A percentile compares a stretch with the other conserved stretches of the same genome.
Evolutionary conservation across 352 stramenopile species (phyloP).

Genomic region (Aphanomyces astaci): DNA sequence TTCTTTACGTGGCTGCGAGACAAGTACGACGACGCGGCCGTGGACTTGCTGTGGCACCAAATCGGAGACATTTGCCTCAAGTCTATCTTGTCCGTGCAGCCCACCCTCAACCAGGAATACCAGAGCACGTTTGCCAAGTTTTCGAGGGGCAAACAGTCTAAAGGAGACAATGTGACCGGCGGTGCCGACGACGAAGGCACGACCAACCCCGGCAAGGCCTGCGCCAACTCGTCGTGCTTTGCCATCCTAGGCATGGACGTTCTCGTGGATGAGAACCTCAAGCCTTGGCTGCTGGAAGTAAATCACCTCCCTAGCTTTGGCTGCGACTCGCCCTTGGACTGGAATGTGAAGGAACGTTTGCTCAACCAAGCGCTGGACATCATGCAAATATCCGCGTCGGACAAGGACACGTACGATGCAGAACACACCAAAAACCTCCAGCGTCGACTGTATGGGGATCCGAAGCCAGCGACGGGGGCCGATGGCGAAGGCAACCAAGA

Average conservation of each 20-base stretch:
- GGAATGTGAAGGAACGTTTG: constrained; percentile 91
- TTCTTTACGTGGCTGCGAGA: constrained; percentile 86
- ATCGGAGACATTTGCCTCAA: constrained; percentile 94
- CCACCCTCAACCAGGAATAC: constrained; percentile 90
- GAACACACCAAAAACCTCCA: constrained; percentile 56
- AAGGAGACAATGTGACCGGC: constrained; percentile 26
- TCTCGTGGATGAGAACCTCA: constrained; percentile 91
- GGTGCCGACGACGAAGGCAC: background rate
- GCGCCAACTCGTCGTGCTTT: constrained; percentile 35
- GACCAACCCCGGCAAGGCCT: background rate
- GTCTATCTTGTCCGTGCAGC: constrained; percentile 88
- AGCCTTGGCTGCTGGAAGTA: constrained; percentile 95
- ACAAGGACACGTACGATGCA: constrained; percentile 71
- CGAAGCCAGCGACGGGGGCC: background rate
- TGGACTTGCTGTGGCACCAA: constrained; percentile 81
- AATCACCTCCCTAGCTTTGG: constrained; percentile 95
- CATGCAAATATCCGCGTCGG: constrained; percentile 64
- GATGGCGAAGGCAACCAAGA: constrained; percentile 20
- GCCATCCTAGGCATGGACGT: constrained; percentile 96
- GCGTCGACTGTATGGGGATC: constrained; percentile 49
- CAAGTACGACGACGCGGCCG: constrained; percentile 44
- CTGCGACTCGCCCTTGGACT: constrained; percentile 92
- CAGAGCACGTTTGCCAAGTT: constrained; percentile 79
- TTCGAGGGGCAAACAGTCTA: constrained; percentile 29
- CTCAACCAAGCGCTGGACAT: constrained; percentile 89